Base-by-base conservation (phyloP, 2,329 filamentous ascomycete species). In the Didymella sp. region DNA sequence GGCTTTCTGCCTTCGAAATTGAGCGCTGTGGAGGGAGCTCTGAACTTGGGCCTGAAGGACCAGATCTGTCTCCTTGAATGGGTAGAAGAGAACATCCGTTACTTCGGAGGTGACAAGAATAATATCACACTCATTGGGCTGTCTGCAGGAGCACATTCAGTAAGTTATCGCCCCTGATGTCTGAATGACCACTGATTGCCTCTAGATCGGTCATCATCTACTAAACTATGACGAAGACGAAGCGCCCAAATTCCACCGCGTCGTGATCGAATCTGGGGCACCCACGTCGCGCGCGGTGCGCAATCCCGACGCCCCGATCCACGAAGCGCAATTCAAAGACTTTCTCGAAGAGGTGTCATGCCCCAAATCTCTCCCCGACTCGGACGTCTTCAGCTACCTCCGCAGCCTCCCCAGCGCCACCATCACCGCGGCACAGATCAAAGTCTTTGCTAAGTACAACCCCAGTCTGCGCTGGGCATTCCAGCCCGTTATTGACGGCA, bases 401-500 rank as follows among this genome's bases (percentile, higher is more conserved):
- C 76, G 80, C n/a, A 67, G 71, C 1, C 65, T 78, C 5, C 72
- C 79, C 0, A 72, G 71, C 8, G 60, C 71, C 0, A 62, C 54
- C 0, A 68, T 82, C 12, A 75, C 72, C 6, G 64, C 71, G 8
- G 80, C 79, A 4, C 79, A 80, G 38, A 76, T 72, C 9, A 69
- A 64, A 2, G 73, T 82, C 0, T 82, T 82, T 49, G 74, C 79
- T 50, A 73, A 73, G 37, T 82, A 80, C 59, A 81, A 81, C 31
- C 76, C 79, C 0, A 80, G 77, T 8, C 67, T 81, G 0, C 72
- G 78, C 25, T 83, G 80, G 80, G 80, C 89, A 0, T 91, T 90
- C 76, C 89, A 90, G 65, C 88, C 88, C 7, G 85, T 87, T 31
- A 83, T 91, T 54, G 87, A 89, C 66, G 82, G 82, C 4, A 81